A percentile compares a stretch with the other conserved stretches of the same genome.
phyloP scores from a whole-genome alignment of 2,329 filamentous ascomycete genomes.

The Fusarium sp. region DNA sequence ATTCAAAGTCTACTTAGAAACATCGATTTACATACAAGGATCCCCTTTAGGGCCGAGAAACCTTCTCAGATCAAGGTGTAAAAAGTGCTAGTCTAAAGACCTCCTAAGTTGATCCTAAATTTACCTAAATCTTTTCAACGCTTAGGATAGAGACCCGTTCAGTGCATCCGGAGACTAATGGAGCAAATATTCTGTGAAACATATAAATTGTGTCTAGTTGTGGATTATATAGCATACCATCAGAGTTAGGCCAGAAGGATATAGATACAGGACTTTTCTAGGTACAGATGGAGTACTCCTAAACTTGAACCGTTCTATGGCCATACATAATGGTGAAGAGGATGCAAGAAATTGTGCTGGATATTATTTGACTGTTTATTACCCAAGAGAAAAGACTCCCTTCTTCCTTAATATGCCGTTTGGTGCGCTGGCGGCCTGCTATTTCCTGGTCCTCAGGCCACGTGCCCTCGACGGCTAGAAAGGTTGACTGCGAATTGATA shows the following conservation, averaged over 20 bases:
- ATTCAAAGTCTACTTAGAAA: no score
- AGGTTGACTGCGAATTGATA: neutral
- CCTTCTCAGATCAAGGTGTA: neutral
- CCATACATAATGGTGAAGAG: neutral
- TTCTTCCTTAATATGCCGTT: neutral
- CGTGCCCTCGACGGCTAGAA: neutral
- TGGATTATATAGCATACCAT: neutral
- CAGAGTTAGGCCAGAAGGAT: neutral
- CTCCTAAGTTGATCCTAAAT: neutral
- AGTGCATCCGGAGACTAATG: neutral
- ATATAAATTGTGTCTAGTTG: neutral
- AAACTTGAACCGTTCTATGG: neutral
- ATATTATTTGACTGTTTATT: neutral
- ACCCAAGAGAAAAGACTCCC: neutral
- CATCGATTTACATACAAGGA: accelerated
- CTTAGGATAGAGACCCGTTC: neutral
- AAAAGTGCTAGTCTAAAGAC: neutral
- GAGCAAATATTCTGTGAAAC: neutral
- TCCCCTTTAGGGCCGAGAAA: accelerated
- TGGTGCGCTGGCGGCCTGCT: neutral
- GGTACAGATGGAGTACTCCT: neutral
- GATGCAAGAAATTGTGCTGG: neutral
- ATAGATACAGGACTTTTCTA: neutral
- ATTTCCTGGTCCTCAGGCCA: neutral
- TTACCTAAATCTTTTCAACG: neutral